Evolutionary conservation across 768 basidiomycete genomes (phyloP), one percentile per base, ranked within the genome.

Genomic region (Lyophyllum shimeji): DNA sequence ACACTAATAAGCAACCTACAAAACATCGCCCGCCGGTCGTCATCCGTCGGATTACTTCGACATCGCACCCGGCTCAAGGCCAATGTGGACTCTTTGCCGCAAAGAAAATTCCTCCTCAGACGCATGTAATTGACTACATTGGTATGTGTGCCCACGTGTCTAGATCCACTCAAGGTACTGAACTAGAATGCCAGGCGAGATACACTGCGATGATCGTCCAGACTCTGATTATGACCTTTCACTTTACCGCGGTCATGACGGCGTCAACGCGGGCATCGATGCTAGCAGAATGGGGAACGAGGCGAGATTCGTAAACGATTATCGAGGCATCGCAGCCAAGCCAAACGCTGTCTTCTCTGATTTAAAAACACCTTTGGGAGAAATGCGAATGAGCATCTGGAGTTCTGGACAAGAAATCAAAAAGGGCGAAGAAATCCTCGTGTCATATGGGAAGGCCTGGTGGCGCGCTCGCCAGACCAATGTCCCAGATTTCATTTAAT

Each of bases 281-380:
- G 93, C 93, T 18, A 75, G 76, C 25, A 61, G 43, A 2, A 82
- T 82, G 76, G 95, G 95, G 25, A 97, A 95, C 71, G 91, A 94
- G 69, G 88, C 87, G 1, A 77, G 95, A 64, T 95, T 96, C 67
- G 78, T 93, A 56, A 97, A 97, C 63, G 95, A 96, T 74, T 98
- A 88, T 71, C 81, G 95, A 53, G 91, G 93, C 2, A 76, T 94
- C n/a, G 73, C 67, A 47, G 67, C 69, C 21, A 86, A 76, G 65
- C 84, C 91, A 3, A 94, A 94, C 61, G 88, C 85, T 0, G 61
- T 81, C 25, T 93, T 93, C 62, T 73, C 76, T 48, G 90, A 92
- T 40, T 70, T 72, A 34, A 73, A 82, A 56, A 77, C 76, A 9
- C 60, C 56, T 18, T 63, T 60, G 31, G 92, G 89, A 17, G 89